A percentile compares a stretch with the other conserved stretches of the same genome.
Conservation (phyloP, 2,329 filamentous ascomycete genomes). For the Didymella arachidicola region DNA sequence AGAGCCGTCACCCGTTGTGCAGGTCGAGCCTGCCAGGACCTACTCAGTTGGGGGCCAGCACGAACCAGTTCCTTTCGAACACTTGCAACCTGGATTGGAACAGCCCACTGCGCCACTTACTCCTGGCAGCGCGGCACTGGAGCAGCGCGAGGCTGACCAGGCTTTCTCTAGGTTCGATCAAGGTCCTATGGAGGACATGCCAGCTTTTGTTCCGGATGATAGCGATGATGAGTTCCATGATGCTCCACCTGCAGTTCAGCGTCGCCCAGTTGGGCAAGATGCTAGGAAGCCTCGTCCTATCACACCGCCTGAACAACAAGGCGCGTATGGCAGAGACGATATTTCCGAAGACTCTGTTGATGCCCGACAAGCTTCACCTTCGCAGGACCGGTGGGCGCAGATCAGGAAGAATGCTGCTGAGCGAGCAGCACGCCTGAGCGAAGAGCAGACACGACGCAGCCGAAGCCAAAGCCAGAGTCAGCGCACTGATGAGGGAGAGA, state of each 20-base stretch:
- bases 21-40: conserved; percentile 30
- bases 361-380: conserved; percentile 47
- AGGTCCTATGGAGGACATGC: conserved; percentile 85
- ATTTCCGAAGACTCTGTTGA: conserved; percentile 55
- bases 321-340: conserved; percentile 39
- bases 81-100: background rate
- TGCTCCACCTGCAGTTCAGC: conserved; percentile 34
- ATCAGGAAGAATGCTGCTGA: conserved; percentile 94
- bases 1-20: conserved; percentile 39
- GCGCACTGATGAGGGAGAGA: conserved; percentile 81
- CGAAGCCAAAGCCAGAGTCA: conserved; percentile 62
- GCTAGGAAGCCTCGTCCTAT: conserved; percentile 22
- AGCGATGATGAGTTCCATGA: conserved; percentile 40
- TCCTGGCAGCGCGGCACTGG: conserved; percentile 67
- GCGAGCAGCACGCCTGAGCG: conserved; percentile 71
- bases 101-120: conserved; percentile 59
- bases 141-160: conserved; percentile 65
- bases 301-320: conserved; percentile 29
- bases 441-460: conserved; percentile 67
- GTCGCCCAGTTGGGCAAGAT: conserved; percentile 26
- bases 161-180: conserved; percentile 81
- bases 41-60: conserved; percentile 38
- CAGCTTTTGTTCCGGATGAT: conserved; percentile 74
- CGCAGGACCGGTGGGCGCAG: conserved; percentile 88
- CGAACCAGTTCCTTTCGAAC: conserved; percentile 25